Conservation (phyloP, 768 basidiomycete species). For the Serendipita sp. region DNA sequence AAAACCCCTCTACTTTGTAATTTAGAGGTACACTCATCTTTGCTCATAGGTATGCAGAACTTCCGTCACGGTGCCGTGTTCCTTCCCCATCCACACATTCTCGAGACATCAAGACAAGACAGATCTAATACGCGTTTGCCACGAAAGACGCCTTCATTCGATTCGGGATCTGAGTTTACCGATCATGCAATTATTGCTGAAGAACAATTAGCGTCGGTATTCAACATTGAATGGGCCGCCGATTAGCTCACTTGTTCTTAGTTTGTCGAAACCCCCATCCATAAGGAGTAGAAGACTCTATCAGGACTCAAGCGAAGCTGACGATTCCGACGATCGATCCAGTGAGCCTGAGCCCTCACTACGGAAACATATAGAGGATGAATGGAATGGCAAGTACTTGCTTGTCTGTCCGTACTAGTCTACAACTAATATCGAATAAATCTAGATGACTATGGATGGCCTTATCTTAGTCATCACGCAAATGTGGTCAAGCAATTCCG, state of each 20-base stretch:
- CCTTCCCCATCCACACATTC: conserved; percentile 13
- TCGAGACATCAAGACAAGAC: not conserved
- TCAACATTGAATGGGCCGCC: not conserved
- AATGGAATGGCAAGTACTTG: not conserved
- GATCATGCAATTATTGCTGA: conserved; percentile 49
- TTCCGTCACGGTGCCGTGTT: conserved; percentile 13
- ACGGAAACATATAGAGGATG: not conserved
- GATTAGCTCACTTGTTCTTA: not conserved
- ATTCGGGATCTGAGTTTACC: conserved; percentile 31
- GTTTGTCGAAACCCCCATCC: not conserved
- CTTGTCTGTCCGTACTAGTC: conserved; percentile 7
- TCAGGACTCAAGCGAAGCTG: not conserved
- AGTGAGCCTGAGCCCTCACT: not conserved
- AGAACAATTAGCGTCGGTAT: conserved; percentile 49
- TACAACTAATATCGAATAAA: conserved; percentile 19
- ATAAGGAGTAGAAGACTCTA: not conserved
- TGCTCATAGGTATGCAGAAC: not conserved
- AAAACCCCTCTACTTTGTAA: not conserved
- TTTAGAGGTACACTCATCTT: not conserved
- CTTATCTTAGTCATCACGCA: conserved; percentile 21
- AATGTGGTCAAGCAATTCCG: not conserved
- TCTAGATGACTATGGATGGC: conserved; percentile 24
- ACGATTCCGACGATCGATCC: not conserved
- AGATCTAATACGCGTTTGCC: not conserved
- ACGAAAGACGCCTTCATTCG: not conserved